Conservation (phyloP, 306 rosid species). For the Corylus americana region DNA sequence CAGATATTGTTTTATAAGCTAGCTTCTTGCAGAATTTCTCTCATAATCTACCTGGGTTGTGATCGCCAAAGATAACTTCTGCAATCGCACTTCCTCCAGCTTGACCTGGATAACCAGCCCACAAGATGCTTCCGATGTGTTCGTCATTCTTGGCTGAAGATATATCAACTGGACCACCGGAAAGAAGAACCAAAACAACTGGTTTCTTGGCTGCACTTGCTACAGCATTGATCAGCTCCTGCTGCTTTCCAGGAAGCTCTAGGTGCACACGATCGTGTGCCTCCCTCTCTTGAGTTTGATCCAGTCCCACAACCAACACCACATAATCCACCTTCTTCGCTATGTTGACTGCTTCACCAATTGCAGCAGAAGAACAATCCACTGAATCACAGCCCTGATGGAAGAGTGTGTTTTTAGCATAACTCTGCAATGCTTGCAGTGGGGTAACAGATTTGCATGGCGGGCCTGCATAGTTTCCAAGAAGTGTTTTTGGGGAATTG, state of each 20-base stretch:
- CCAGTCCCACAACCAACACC: slow-evolving; percentile 84
- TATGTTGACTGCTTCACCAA: slow-evolving; percentile 53
- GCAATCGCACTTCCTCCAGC: slow-evolving; percentile 84
- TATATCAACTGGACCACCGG: slow-evolving; percentile 90
- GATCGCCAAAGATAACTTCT: slow-evolving; percentile 82
- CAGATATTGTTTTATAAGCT: too few species aligned
- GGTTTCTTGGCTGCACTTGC: slow-evolving; percentile 73
- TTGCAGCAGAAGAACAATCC: slow-evolving; percentile 50
- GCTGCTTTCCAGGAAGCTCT: slow-evolving; percentile 76
- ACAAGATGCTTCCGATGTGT: slow-evolving; percentile 77
- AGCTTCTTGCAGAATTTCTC: not conserved
- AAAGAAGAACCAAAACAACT: slow-evolving; percentile 67
- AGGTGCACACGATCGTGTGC: slow-evolving; percentile 62
- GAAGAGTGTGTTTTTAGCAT: slow-evolving; percentile 45
- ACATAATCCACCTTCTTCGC: slow-evolving; percentile 66
- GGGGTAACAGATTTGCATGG: slow-evolving; percentile 68
- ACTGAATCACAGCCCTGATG: slow-evolving; percentile 71
- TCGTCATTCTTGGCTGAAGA: slow-evolving; percentile 59
- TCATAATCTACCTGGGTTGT: slow-evolving; percentile 67
- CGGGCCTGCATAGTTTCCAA: slow-evolving; percentile 82
- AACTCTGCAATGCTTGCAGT: slow-evolving; percentile 56
- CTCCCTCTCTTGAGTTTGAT: slow-evolving; percentile 76
- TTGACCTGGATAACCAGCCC: slow-evolving; percentile 98
- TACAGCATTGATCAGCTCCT: slow-evolving; percentile 56
- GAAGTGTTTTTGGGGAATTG: slow-evolving; percentile 57